These are phyloP conservation scores for Phytopythium ostracodes DNA, from an alignment of 352 stramenopile genomes.

Conservation along the genomic window DNA sequence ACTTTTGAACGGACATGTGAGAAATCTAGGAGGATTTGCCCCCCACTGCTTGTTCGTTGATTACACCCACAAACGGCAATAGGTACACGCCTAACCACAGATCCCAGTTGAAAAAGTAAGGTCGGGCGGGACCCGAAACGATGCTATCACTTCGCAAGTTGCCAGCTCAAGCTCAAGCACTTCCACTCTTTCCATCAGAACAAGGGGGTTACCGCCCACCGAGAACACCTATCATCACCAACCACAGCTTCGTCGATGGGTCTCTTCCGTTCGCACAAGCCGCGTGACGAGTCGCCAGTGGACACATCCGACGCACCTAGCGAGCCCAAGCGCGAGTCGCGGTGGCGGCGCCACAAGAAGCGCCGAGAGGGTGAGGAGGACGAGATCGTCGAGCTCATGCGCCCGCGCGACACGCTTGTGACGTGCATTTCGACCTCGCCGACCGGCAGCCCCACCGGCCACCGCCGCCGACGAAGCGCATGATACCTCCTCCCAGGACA, in stretches of 20 bases:
- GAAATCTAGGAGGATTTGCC: neutral
- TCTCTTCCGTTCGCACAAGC: conserved; percentile 27
- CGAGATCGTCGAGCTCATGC: conserved; percentile 31
- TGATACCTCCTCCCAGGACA: no score
- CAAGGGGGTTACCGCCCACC: neutral
- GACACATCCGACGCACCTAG: neutral
- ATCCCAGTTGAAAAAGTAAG: no score
- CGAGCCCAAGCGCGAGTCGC: conserved; percentile 13
- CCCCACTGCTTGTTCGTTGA: neutral
- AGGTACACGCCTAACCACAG: no score
- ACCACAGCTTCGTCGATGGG: no score
- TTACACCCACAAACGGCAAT: neutral
- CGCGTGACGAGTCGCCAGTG: conserved; percentile 2
- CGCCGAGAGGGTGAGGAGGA: conserved; percentile 9
- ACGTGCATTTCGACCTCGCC: conserved; percentile 12
- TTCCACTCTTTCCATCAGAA: neutral
- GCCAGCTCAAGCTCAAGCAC: conserved; percentile 9
- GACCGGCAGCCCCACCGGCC: neutral
- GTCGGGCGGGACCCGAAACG: neutral
- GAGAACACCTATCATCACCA: neutral
- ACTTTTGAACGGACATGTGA: neutral
- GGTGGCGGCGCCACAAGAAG: conserved; percentile 16
- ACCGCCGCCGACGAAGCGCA: conserved; percentile 13
- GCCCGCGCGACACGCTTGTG: conserved; percentile 35
- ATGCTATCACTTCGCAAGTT: conserved; percentile 17